phyloP scores from a whole-genome alignment of 108 stramenopile species.

The Nannochloropsis gaditana region DNA sequence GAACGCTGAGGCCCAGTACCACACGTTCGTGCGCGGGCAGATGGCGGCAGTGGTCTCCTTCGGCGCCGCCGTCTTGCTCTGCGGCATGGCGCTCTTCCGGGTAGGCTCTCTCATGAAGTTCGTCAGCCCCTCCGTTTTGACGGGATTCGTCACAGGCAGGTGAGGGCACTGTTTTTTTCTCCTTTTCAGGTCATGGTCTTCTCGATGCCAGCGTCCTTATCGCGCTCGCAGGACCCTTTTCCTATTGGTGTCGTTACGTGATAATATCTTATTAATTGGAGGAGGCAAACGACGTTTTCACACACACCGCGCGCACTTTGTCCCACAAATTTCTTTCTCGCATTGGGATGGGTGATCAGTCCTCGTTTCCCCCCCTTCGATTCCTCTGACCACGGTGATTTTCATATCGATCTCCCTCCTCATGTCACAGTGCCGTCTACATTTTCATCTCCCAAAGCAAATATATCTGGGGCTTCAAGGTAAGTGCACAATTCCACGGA shows the following conservation, averaged over 20 bases:
- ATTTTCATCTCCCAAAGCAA: constrained; percentile 21
- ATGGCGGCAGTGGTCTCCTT: constrained; percentile 1
- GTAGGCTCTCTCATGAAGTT: constrained; percentile 18
- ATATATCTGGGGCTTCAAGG: constrained; percentile 18
- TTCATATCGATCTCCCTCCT: too few species aligned
- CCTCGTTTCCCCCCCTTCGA: not conserved
- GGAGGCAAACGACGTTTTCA: too few species aligned
- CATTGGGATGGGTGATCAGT: too few species aligned
- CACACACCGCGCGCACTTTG: too few species aligned
- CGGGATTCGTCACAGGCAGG: constrained; percentile 21
- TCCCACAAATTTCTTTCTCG: too few species aligned
- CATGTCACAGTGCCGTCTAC: not conserved
- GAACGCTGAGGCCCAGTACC: not conserved
- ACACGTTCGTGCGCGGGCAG: not conserved
- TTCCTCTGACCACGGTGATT: not conserved
- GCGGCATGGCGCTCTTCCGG: constrained; percentile 9
- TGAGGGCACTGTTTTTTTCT: not conserved
- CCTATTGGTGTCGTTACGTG: not conserved
- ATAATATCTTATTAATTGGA: too few species aligned
- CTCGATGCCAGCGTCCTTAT: not conserved
- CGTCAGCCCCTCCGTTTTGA: constrained; percentile 15
- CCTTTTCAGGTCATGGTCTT: not conserved
- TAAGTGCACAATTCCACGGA: not conserved
- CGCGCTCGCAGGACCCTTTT: not conserved
- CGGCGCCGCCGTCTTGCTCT: not conserved